phyloP scores from a whole-genome alignment of 2,329 filamentous ascomycete genomes.

The Nemania sp. region DNA sequence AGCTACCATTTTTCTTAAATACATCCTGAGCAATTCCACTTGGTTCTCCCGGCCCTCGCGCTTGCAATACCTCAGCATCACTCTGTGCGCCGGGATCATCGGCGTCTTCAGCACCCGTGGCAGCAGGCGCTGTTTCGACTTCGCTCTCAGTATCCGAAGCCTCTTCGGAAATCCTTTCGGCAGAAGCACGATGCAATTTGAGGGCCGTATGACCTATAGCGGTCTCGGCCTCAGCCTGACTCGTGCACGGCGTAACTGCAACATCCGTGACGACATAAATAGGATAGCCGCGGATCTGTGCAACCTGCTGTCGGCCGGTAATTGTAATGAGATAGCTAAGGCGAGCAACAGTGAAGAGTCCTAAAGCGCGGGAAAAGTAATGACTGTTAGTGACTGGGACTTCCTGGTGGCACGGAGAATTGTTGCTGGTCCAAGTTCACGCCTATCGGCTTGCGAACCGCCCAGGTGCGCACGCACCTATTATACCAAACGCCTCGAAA shows the following conservation, averaged over 20 bases:
- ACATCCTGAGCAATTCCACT: constrained; percentile 89
- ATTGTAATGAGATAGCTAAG: constrained; percentile 89
- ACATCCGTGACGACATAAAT: constrained; percentile 91
- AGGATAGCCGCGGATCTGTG: constrained; percentile 82
- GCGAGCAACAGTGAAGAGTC: constrained; percentile 84
- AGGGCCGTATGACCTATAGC: constrained; percentile 73
- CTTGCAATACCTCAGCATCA: constrained; percentile 43
- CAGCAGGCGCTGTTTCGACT: constrained; percentile 59
- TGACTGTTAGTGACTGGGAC: constrained; percentile 25
- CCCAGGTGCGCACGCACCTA: constrained; percentile 58
- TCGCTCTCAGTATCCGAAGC: constrained; percentile 59
- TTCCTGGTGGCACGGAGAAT: constrained; percentile 4
- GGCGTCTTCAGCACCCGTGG: constrained; percentile 49
- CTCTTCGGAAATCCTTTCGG: constrained; percentile 50
- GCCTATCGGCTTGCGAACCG: background rate
- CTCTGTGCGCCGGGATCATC: constrained; percentile 48
- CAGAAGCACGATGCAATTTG: constrained; percentile 54
- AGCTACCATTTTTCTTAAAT: constrained; percentile 82
- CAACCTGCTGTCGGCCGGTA: constrained; percentile 86
- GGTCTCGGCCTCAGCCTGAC: constrained; percentile 77
- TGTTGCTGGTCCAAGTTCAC: background rate
- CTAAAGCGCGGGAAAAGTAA: constrained; percentile 58
- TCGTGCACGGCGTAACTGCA: constrained; percentile 87
- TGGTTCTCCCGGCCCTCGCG: constrained; percentile 41
- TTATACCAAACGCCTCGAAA: constrained; percentile 71